Evolutionary conservation across 495 filamentous ascomycete species (phyloP), one percentile per base, ranked within the genome.

Genomic region (Hypoxylon perforatum): DNA sequence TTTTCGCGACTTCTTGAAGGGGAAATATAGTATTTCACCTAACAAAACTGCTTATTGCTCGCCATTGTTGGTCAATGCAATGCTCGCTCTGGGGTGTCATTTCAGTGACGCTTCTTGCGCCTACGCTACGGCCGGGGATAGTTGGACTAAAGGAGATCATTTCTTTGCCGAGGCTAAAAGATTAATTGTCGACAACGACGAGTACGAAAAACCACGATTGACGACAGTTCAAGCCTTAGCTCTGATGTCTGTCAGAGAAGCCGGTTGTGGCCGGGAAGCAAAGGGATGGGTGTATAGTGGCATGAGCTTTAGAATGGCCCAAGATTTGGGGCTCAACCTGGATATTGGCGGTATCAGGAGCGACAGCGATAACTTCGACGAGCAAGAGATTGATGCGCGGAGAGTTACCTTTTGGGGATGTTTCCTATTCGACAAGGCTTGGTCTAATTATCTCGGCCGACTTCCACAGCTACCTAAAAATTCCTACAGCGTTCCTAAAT

Each of bases 221-320:
- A 92, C 94, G n/a, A 97, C 94, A 0, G 92, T 99, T 17, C 95
- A 99, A 77, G 95, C 95, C 0, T 77, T 98, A 51, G 93, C 93
- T 1, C 81, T 99, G 64, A 97, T 99, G 94, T 97, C 93, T 54
- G 95, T 98, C 5, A 85, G 95, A 50, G 95, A 99, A 78, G 96
- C 95, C 4, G 95, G 95, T 3, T 99, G 95, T 76, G 95, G 93
- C 0, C 85, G 95, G 28, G 95, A 99, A 79, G 91, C 92, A 33
- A 96, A 93, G 73, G 95, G 95, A 10, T 99, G 95, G 95, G 92
- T 97, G 4, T 99, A 98, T 74, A 96, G 92, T 68, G 95, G 95
- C 33, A 97, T 99, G 89, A 94, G 92, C 72, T 99, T 99, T 71
- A 89, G 95, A n/a, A 97, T 99, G 95, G 94, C 93, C 0, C 91